Conservation (phyloP, 1,284 basidiomycete genomes). For the Ustilago crameri region DNA sequence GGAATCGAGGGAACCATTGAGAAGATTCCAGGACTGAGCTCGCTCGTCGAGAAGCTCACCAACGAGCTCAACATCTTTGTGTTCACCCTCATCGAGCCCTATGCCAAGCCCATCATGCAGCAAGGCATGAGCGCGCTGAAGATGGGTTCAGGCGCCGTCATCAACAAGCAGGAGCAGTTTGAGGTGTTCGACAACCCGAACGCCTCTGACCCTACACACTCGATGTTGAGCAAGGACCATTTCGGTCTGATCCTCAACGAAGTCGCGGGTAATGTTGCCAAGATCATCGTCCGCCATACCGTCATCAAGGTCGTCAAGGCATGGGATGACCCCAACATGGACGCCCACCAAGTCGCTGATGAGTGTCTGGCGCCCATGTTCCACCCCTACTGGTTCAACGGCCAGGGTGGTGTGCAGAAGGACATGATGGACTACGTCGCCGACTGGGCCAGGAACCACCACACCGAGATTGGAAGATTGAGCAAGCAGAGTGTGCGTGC, state of each 20-base stretch:
- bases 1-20: conserved; percentile 85
- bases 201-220: conserved; percentile 67
- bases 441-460: conserved; percentile 53
- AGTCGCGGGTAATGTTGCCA: conserved; percentile 68
- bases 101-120: conserved; percentile 66
- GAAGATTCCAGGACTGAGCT: conserved; percentile 72
- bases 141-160: conserved; percentile 63
- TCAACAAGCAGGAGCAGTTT: conserved; percentile 61
- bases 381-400: conserved; percentile 61
- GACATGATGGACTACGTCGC: conserved; percentile 63
- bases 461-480: conserved; percentile 50
- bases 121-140: conserved; percentile 65
- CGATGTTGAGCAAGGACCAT: conserved; percentile 67
- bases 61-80: conserved; percentile 71
- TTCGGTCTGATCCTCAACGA: conserved; percentile 68
- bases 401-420: conserved; percentile 49
- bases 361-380: conserved; percentile 61
- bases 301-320: conserved; percentile 80
- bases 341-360: conserved; percentile 51
- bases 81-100: conserved; percentile 68
- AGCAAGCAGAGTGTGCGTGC: conserved; percentile 49
- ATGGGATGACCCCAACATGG: conserved; percentile 72
- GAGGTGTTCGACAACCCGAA: conserved; percentile 70
- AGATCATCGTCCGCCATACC: conserved; percentile 72
- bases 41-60: conserved; percentile 83